Percentiles rank a stretch among this genome's conserved stretches.
Evolutionary conservation across 805 yeast genomes (phyloP).

Genomic region (Kluyveromyces dobzhanskii): DNA sequence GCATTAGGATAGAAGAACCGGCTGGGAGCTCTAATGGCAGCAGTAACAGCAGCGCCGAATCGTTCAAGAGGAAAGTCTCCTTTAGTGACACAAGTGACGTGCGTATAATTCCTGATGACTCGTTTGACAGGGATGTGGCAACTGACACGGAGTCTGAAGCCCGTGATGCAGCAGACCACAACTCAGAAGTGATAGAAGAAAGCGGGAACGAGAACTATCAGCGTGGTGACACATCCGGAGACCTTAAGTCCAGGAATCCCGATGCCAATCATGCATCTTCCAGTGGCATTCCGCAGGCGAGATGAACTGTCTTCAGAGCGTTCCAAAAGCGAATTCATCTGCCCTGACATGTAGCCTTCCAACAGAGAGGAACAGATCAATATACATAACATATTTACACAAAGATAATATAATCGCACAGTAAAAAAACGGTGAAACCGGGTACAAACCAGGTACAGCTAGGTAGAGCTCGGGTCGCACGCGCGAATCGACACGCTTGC

Average conservation of each 20-base stretch:
- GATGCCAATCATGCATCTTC: neutral
- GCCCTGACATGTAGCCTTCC: too few species aligned
- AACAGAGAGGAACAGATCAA: too few species aligned
- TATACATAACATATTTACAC: too few species aligned
- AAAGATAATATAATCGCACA: too few species aligned
- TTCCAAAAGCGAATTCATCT: too few species aligned
- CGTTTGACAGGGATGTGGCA: neutral
- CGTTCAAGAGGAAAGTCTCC: conserved; percentile 24
- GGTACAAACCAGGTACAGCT: too few species aligned
- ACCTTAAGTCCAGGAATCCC: neutral
- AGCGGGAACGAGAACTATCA: conserved; percentile 1
- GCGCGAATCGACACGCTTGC: too few species aligned
- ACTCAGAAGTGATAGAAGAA: conserved; percentile 1
- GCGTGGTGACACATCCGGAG: neutral
- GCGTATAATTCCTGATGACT: conserved; percentile 17
- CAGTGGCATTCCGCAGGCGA: too few species aligned
- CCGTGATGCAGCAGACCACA: neutral
- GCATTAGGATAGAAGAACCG: conserved; percentile 2
- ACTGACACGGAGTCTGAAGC: neutral
- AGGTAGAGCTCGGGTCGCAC: too few species aligned
- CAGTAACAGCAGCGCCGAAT: neutral
- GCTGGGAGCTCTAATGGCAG: conserved; percentile 4
- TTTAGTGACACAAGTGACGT: conserved; percentile 24
- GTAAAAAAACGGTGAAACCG: too few species aligned
- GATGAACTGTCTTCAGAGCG: too few species aligned